These are phyloP conservation scores for Boletus pseudopeckii DNA, from an alignment of 768 basidiomycete genomes.

Conservation along the genomic window DNA sequence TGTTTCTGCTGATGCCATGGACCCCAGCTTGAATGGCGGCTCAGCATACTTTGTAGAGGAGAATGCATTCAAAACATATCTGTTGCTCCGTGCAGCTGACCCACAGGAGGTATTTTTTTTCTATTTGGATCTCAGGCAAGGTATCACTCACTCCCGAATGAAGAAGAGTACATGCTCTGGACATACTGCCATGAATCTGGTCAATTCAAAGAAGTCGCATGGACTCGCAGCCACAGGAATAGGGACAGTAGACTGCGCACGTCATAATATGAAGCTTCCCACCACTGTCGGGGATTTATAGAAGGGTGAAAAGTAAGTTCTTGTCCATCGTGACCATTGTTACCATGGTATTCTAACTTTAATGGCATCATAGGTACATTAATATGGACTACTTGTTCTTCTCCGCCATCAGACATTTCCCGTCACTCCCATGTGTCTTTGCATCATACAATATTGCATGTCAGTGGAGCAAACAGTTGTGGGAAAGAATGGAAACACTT, in stretches of 20 bases:
- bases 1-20: not conserved
- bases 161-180: conserved; percentile 5
- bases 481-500: not conserved
- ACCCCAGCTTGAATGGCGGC: not conserved
- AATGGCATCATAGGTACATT: not conserved
- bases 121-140: too few species aligned
- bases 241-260: conserved; percentile 27
- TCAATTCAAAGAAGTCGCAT: not conserved
- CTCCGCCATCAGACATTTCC: not conserved
- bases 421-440: not conserved
- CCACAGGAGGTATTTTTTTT: not conserved
- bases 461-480: not conserved
- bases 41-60: not conserved
- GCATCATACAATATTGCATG: not conserved
- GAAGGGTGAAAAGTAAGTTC: conserved; percentile 15
- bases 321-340: too few species aligned
- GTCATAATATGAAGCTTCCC: conserved; percentile 17
- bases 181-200: conserved; percentile 8
- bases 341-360: not conserved
- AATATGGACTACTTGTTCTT: not conserved
- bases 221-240: conserved; percentile 28
- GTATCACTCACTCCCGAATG: too few species aligned
- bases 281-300: conserved; percentile 14
- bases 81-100: not conserved
- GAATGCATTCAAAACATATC: not conserved